A percentile compares a stretch with the other conserved stretches of the same genome.
Conservation (phyloP, 1,284 basidiomycete genomes). For the Ustilago hordei region DNA sequence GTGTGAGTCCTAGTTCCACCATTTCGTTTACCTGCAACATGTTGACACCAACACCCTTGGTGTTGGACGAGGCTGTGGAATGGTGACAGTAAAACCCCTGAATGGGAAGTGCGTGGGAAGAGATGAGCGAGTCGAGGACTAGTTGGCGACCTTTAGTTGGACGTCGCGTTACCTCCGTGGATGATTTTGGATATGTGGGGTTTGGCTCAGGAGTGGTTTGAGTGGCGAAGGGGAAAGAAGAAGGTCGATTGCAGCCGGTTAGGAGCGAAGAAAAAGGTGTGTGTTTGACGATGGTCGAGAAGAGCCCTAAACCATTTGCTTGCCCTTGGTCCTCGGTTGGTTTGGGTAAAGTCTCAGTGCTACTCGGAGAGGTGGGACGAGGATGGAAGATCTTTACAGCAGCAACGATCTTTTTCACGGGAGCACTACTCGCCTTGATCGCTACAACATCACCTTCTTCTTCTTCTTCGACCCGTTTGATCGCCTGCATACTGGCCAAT, state of each 20-base stretch:
- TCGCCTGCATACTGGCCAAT: background rate
- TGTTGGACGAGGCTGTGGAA: background rate
- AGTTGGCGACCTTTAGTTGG: constrained; percentile 14
- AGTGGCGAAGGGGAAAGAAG: too few species aligned
- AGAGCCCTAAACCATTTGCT: too few species aligned
- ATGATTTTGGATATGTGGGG: too few species aligned
- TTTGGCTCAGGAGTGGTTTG: too few species aligned
- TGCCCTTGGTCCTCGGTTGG: too few species aligned
- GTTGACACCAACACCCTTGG: background rate
- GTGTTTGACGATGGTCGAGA: too few species aligned
- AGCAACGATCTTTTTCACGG: background rate
- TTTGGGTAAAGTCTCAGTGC: too few species aligned
- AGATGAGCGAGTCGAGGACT: constrained; percentile 42
- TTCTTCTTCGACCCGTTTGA: background rate
- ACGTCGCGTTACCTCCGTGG: too few species aligned
- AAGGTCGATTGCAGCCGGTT: too few species aligned
- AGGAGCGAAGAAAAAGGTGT: too few species aligned
- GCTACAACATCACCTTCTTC: background rate
- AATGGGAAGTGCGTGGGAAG: constrained; percentile 38
- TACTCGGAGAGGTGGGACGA: background rate
- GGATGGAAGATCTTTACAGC: background rate
- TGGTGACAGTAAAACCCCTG: constrained; percentile 41
- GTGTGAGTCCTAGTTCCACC: background rate
- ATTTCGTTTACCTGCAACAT: background rate
- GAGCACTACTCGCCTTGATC: background rate